Conservation (phyloP, 306 rosid genomes). For the Parietaria judaica region DNA sequence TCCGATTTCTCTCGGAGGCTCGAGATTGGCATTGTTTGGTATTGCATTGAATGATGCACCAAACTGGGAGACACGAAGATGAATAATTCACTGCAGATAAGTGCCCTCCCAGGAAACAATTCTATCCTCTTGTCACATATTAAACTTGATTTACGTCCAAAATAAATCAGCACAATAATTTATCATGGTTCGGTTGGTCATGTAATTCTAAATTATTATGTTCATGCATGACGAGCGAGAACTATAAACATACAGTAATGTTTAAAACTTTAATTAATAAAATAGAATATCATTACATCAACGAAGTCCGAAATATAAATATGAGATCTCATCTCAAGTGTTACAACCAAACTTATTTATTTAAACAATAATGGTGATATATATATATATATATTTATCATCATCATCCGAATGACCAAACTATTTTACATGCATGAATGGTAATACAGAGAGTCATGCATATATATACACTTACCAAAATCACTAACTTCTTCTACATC, state of each 20-base stretch:
- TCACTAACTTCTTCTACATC: conserved; percentile 30
- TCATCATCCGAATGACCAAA: background rate
- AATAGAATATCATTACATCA: too few relatives aligned
- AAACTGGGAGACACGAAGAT: too few relatives aligned
- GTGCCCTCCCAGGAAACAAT: conserved; percentile 65
- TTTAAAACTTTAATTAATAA: too few relatives aligned
- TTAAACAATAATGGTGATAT: background rate
- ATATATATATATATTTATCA: background rate
- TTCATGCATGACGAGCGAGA: too few relatives aligned
- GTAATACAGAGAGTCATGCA: background rate
- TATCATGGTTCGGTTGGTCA: too few relatives aligned
- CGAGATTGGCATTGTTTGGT: too few relatives aligned
- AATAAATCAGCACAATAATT: background rate
- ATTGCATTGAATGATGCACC: too few relatives aligned
- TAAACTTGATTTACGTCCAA: too few relatives aligned
- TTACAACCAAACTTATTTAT: background rate
- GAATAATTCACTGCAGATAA: conserved; percentile 17
- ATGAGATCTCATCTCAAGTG: too few relatives aligned
- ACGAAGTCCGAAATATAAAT: too few relatives aligned
- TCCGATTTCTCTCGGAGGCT: background rate
- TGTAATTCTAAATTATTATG: too few relatives aligned
- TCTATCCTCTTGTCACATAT: background rate
- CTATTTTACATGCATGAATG: background rate
- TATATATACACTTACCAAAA: conserved; percentile 32
- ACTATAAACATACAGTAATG: too few relatives aligned